Evolutionary conservation across 169 alveolate species (phyloP).

Genomic region (Babesia bovis): DNA sequence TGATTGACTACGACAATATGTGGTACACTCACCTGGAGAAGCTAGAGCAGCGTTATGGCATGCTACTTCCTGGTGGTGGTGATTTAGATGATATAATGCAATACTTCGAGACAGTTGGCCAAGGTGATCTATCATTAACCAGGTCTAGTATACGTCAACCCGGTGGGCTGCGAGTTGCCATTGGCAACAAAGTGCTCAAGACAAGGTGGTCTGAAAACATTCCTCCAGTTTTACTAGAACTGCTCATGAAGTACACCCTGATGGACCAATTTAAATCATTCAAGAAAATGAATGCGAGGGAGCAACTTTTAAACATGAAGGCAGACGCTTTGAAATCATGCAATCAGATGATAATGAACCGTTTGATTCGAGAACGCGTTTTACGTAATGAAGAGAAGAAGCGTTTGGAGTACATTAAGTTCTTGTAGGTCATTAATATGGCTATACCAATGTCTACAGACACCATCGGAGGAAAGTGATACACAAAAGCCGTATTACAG

Average conservation of each 20-base stretch:
- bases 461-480: constrained; percentile 3
- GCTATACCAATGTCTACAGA: not conserved
- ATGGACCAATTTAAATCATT: no score
- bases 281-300: not conserved
- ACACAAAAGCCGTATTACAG: not conserved
- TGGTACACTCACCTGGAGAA: constrained; percentile 26
- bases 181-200: constrained; percentile 5
- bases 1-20: constrained; percentile 29
- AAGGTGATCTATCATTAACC: not conserved
- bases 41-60: not conserved
- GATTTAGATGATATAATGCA: not conserved
- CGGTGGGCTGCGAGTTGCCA: not conserved
- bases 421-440: constrained; percentile 2
- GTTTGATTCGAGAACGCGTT: not conserved
- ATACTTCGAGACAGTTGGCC: not conserved
- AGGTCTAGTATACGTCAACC: not conserved
- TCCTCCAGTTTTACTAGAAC: constrained; percentile 4
- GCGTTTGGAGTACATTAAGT: constrained; percentile 22
- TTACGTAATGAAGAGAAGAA: constrained; percentile 7
- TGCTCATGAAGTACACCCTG: not conserved
- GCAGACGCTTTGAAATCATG: constrained; percentile 21
- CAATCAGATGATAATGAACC: not conserved
- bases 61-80: not conserved
- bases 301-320: constrained; percentile 6
- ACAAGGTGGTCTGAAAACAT: constrained; percentile 32